phyloP scores from a whole-genome alignment of 176 grass and related monocot genomes.

The Triticum dicoccoides region DNA sequence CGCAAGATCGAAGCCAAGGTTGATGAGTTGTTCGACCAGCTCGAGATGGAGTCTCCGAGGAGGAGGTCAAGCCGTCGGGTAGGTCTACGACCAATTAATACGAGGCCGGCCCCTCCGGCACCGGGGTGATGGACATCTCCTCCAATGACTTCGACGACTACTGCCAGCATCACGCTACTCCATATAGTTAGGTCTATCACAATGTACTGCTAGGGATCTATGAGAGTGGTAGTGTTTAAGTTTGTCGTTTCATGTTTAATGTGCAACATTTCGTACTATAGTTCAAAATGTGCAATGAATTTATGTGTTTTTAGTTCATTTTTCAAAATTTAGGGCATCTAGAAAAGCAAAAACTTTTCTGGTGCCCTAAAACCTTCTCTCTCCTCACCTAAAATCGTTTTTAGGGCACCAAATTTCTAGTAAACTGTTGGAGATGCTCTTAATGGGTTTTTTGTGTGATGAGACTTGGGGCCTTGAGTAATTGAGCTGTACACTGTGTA shows the following conservation, averaged over 20 bases:
- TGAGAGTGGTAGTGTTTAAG: neutral
- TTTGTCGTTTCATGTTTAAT: neutral
- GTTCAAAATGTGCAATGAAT: neutral
- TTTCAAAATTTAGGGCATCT: neutral
- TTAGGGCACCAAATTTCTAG: neutral
- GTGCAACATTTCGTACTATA: neutral
- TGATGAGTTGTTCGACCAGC: too few species aligned
- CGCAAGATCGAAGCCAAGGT: too few species aligned
- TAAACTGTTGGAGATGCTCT: neutral
- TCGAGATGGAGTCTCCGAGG: too few species aligned
- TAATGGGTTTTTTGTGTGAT: neutral
- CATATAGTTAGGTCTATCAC: too few species aligned
- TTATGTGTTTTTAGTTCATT: neutral
- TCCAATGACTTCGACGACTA: too few species aligned
- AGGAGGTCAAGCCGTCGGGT: too few species aligned
- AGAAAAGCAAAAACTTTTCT: neutral
- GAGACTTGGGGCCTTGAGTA: neutral
- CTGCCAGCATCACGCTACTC: too few species aligned
- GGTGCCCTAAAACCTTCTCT: neutral
- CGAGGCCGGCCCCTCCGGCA: too few species aligned
- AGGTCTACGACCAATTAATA: too few species aligned
- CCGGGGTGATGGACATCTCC: too few species aligned
- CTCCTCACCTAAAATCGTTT: neutral
- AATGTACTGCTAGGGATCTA: neutral
- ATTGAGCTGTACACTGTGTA: neutral